Evolutionary conservation across 805 yeast species (phyloP), one percentile per base, ranked within the genome.

Genomic region (Dipodascus albidus): DNA sequence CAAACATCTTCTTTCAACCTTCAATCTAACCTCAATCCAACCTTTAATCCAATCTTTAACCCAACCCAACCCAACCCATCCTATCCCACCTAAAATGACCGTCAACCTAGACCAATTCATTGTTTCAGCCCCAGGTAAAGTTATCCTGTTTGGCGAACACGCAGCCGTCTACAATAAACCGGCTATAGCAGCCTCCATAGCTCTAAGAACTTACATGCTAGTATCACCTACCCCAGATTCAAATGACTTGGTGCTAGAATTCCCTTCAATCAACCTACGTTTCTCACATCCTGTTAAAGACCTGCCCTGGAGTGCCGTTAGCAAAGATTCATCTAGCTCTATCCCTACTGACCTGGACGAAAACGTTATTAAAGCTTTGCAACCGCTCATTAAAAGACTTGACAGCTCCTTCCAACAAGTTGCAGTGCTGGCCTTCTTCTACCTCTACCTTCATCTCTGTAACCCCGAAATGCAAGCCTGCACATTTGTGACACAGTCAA

Each of bases 121-220:
- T 51, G 87, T 88, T 1, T 86, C 96, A 52, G 93, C 99, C 0
- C 99, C 99, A 0, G 99, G 99, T 2, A 93, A 93, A 64, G 96
- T 89, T 48, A 93, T 93, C 60, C 75, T 93, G 35, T 93, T 90
- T 67, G 99, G 99, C 21, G 99, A 93, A 65, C 99, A 93, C 64
- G 86, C 97, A 4, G 98, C 95, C 1, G 99, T 93, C 0, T 87
- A 86, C 65, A 83, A 86, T 49, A 86, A 81, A 71, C 96, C 96
- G 1, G 98, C 97, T 11, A 86, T 93, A 52, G 98, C 99, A 1
- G 97, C 98, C 0, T 93, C 96, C 2, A 77, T 91, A 8, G 83
- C 93, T 3, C 72, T 93, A 54, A 77, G 96, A 62, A 86, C 97
- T 0, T 91, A 87, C 61, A 68, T 90, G 4, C 69, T 85, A 20